These are phyloP conservation scores for Viridothelium virens DNA, from an alignment of 495 filamentous ascomycete species.

Conservation along the genomic window DNA sequence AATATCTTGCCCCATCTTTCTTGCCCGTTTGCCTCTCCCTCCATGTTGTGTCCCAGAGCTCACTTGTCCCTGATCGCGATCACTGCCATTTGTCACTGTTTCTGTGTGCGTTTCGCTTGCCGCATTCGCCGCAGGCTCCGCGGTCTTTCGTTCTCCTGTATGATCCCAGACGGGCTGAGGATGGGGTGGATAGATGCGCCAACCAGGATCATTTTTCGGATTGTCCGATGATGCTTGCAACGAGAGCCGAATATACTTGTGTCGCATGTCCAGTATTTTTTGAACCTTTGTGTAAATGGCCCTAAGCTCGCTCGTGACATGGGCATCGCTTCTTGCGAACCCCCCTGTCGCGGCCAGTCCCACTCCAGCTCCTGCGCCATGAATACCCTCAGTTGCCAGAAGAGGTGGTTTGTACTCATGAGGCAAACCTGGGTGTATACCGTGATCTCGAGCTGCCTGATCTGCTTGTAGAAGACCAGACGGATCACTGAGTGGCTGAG, in stretches of 20 bases:
- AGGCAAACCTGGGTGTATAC: conserved; percentile 38
- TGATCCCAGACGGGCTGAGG: conserved; percentile 86
- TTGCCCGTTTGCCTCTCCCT: conserved; percentile 29
- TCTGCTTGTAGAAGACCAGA: conserved; percentile 31
- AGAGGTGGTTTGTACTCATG: conserved; percentile 43
- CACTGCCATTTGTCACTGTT: neutral
- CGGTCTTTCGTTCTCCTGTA: conserved; percentile 45
- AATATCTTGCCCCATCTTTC: conserved; percentile 86
- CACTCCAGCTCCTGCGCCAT: conserved; percentile 46
- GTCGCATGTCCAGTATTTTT: conserved; percentile 70
- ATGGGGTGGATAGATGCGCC: conserved; percentile 84
- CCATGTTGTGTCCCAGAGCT: neutral
- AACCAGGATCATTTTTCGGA: conserved; percentile 73
- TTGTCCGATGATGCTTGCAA: conserved; percentile 72
- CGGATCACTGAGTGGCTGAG: neutral
- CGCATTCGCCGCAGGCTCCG: conserved; percentile 29
- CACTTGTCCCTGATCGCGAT: neutral
- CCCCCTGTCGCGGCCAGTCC: conserved; percentile 40
- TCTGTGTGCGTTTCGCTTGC: neutral
- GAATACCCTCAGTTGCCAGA: conserved; percentile 42
- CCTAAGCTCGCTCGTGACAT: conserved; percentile 71
- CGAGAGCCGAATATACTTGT: conserved; percentile 84
- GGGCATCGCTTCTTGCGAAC: conserved; percentile 53
- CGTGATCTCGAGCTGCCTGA: conserved; percentile 40
- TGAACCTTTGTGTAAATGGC: conserved; percentile 83